These are phyloP conservation scores for Kalanchoe fedtschenkoi DNA, from an alignment of 164 flowering plant genomes.

Conservation along the genomic window DNA sequence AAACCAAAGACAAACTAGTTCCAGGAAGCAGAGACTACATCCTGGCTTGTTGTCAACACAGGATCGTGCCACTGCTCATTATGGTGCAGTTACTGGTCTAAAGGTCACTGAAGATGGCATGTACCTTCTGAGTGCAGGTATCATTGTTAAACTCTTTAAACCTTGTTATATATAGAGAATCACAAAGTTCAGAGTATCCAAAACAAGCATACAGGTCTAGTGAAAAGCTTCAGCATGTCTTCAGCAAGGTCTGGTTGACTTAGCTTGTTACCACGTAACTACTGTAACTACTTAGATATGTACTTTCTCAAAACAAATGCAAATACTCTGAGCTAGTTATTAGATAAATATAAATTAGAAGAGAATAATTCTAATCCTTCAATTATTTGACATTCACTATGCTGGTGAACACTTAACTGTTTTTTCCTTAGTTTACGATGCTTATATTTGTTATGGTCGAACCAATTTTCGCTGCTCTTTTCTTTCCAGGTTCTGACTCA, in stretches of 20 bases:
- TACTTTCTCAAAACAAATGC: too few relatives aligned
- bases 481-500: constrained; percentile 80
- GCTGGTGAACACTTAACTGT: too few relatives aligned
- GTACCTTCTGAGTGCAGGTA: constrained; percentile 95
- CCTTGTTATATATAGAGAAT: background rate
- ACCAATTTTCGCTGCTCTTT: constrained; percentile 6
- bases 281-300: too few relatives aligned
- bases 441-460: background rate
- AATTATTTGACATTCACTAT: too few relatives aligned
- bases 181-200: background rate
- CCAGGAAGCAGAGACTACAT: constrained; percentile 53
- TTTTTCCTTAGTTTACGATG: background rate
- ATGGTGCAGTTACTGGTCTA: constrained; percentile 84
- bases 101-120: constrained; percentile 79
- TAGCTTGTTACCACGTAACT: too few relatives aligned
- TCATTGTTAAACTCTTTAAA: constrained; percentile 4
- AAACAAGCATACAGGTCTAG: background rate
- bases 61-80: constrained; percentile 88
- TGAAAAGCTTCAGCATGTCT: too few relatives aligned
- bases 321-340: too few relatives aligned
- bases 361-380: too few relatives aligned
- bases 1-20: constrained; percentile 23
- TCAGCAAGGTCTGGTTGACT: too few relatives aligned
- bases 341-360: too few relatives aligned
- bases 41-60: constrained; percentile 83